A percentile compares a stretch with the other conserved stretches of the same genome.
Evolutionary conservation across 129 eudicot genomes (phyloP).

Genomic region (Deinandra increscens): DNA sequence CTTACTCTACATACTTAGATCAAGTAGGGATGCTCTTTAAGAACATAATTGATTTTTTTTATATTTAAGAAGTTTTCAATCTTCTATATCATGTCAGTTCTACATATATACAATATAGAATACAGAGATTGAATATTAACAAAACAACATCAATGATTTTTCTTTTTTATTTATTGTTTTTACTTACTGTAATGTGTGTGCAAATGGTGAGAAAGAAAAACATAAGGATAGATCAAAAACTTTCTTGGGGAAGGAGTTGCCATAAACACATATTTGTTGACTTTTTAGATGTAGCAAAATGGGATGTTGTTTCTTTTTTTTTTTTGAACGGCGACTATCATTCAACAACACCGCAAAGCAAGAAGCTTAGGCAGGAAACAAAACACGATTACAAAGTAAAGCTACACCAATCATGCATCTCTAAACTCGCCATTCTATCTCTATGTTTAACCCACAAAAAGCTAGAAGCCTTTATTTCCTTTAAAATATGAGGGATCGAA

Average conservation of each 20-base stretch:
- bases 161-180: conserved; percentile 2
- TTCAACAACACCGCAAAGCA: no score
- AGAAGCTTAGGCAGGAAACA: no score
- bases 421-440: no score
- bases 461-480: no score
- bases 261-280: no score
- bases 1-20: conserved; percentile 59
- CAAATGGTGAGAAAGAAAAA: conserved; percentile 42
- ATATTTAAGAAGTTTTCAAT: conserved; percentile 43
- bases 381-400: no score
- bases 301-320: no score
- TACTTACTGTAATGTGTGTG: conserved; percentile 1
- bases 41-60: conserved; percentile 35
- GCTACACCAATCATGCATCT: no score
- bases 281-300: no score
- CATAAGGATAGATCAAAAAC: conserved; percentile 48
- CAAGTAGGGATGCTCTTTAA: conserved; percentile 38
- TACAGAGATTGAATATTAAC: neutral
- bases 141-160: neutral
- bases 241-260: conserved; percentile 77
- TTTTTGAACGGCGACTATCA: no score
- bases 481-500: no score
- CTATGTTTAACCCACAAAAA: no score
- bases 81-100: conserved; percentile 32
- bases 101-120: neutral